Conservation (phyloP, 2,329 filamentous ascomycete genomes). For the Didymella arachidicola region DNA sequence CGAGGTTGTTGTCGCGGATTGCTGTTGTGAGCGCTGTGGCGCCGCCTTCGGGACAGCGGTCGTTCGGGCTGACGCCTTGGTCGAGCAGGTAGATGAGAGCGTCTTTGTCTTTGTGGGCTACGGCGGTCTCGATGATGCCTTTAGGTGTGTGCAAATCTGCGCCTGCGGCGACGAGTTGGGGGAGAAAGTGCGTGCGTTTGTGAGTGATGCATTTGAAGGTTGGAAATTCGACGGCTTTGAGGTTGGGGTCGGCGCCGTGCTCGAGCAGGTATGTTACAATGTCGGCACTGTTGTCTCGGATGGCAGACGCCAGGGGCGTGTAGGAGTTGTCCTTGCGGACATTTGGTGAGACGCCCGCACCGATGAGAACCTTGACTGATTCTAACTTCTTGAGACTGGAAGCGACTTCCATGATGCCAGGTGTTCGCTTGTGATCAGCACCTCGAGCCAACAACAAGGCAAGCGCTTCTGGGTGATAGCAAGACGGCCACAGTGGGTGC, state of each 20-base stretch:
- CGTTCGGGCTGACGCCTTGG: conserved; percentile 67
- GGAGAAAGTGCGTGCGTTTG: conserved; percentile 67
- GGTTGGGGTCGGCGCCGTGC: conserved; percentile 62
- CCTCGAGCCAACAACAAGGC: conserved; percentile 67
- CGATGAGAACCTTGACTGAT: conserved; percentile 64
- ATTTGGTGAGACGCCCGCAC: conserved; percentile 67
- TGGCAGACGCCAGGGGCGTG: conserved; percentile 72
- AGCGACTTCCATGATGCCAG: conserved; percentile 70
- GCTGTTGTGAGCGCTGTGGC: conserved; percentile 71
- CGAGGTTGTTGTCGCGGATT: conserved; percentile 66
- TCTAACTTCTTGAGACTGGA: conserved; percentile 70
- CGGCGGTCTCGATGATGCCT: conserved; percentile 71
- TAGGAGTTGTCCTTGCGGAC: conserved; percentile 70
- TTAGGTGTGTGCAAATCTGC: conserved; percentile 66
- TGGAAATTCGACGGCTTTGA: conserved; percentile 69
- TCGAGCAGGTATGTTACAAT: conserved; percentile 67
- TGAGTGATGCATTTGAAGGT: conserved; percentile 74
- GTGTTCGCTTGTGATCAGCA: conserved; percentile 66
- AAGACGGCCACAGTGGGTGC: conserved; percentile 72
- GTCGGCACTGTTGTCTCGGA: conserved; percentile 70
- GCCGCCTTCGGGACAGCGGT: conserved; percentile 62
- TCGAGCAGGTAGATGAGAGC: conserved; percentile 68
- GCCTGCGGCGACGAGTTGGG: conserved; percentile 64
- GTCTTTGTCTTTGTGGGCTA: conserved; percentile 67
- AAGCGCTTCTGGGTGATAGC: conserved; percentile 65